Evolutionary conservation across 2,329 filamentous ascomycete genomes (phyloP).

Genomic region (Xylaria sp.): DNA sequence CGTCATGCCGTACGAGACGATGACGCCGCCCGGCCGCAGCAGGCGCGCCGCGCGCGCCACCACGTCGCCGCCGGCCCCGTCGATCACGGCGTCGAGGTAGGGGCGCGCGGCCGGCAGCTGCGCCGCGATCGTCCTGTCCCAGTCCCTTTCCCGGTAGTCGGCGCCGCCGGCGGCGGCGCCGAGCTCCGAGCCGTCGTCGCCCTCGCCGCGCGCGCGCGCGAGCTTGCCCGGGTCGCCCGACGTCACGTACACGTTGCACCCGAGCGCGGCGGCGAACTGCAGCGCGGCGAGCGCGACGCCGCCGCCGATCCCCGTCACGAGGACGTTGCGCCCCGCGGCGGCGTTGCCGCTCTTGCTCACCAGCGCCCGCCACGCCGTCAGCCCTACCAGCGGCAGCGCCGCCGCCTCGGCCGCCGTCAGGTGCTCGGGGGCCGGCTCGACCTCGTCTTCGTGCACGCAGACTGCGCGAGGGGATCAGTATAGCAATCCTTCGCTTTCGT

Average conservation of each 20-base stretch:
- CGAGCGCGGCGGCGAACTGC: slow-evolving; percentile 75
- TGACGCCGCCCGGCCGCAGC: slow-evolving; percentile 81
- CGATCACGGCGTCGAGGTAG: slow-evolving; percentile 80
- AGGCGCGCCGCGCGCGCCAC: slow-evolving; percentile 67
- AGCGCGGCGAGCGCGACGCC: slow-evolving; percentile 85
- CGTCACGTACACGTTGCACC: slow-evolving; percentile 80
- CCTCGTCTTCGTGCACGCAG: slow-evolving; percentile 68
- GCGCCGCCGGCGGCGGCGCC: slow-evolving; percentile 81
- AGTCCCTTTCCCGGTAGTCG: slow-evolving; percentile 74
- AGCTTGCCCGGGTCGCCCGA: slow-evolving; percentile 77
- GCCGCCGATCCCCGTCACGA: slow-evolving; percentile 90
- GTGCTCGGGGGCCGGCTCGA: slow-evolving; percentile 76
- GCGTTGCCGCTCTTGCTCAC: slow-evolving; percentile 75
- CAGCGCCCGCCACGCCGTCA: slow-evolving; percentile 87
- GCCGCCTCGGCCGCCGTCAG: slow-evolving; percentile 75
- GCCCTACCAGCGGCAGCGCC: slow-evolving; percentile 79
- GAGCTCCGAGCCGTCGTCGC: no score
- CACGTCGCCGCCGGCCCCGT: slow-evolving; percentile 87
- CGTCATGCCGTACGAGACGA: slow-evolving; percentile 92
- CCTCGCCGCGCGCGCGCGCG: slow-evolving; percentile 63
- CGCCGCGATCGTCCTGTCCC: slow-evolving; percentile 75
- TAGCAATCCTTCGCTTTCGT: no score
- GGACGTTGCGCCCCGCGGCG: slow-evolving; percentile 68
- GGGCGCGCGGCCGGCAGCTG: slow-evolving; percentile 67
- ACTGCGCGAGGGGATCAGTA: slow-evolving; percentile 40